Base-by-base conservation (phyloP, 176 grass and related monocot species). In the Aegilops umbellulata region DNA sequence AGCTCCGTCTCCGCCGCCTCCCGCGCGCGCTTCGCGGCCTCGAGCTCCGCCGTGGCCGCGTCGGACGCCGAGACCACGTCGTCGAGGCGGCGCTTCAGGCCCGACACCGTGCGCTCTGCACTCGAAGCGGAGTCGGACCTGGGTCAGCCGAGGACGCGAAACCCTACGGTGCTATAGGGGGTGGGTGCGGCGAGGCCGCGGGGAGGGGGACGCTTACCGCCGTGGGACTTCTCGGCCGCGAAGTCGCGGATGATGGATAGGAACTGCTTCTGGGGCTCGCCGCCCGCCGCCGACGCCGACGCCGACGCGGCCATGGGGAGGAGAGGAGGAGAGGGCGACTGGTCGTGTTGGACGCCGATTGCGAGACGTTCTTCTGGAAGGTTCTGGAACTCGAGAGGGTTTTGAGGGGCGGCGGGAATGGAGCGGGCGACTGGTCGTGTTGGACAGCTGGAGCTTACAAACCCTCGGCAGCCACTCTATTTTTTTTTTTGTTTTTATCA, bases 231-330 rank as follows among this genome's bases (percentile, higher is more conserved):
- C 75, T 90, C 91, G 41, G 71, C 65, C 74, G 91, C 88, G 89
- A 93, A 93, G 73, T 95, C 89, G 35, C 93, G 91, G 84, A 98
- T 93, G 64, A 93, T 79, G 49, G 89, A 91, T 76, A 93, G 89
- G 76, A 92, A 88, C 62, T 95, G 87, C 87, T 89, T 95, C 89
- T 91, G 93, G 49, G 89, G 77, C 46, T 95, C 93, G 13, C 76
- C 82, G 26, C 85, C 89, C 80, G 82, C 67, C 74, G 74, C 55
- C 10, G 65, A 3, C 88, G 63, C 55, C 10, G 65, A 3, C 88
- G 63, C 58, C 9, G 81, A 22, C 2, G 76, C 49, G 11, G 36
- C 74, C 84, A 86, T 90, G 25, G 34, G 7, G 29, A 68, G 7
- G 29, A 68, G 65, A 15, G 29, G 65, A 15, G 29, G 30, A 30